Evolutionary conservation across 768 basidiomycete species (phyloP).

Genomic region (Tricholoma sp.): DNA sequence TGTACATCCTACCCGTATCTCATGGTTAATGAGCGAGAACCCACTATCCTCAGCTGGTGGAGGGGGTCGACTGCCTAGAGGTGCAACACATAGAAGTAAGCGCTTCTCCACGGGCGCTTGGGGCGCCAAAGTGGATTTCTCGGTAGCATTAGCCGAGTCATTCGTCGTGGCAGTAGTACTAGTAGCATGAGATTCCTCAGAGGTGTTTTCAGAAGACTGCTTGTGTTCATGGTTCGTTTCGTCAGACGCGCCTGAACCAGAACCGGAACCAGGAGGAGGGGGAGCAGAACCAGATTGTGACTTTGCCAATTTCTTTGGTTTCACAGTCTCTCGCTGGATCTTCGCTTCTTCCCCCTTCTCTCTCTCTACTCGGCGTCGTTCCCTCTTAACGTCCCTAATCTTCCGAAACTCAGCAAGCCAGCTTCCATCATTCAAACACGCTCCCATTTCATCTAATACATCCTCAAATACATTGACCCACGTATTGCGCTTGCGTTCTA

Average conservation of each 20-base stretch:
- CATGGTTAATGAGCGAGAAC: constrained; percentile 28
- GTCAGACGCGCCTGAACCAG: background rate
- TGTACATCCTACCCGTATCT: constrained; percentile 35
- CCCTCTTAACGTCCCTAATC: constrained; percentile 20
- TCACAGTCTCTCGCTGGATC: constrained; percentile 10
- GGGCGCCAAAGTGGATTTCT: constrained; percentile 18
- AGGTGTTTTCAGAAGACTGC: background rate
- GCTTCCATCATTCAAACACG: constrained; percentile 31
- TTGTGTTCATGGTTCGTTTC: background rate
- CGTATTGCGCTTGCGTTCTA: constrained; percentile 27
- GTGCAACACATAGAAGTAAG: constrained; percentile 47
- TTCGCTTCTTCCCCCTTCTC: constrained; percentile 13
- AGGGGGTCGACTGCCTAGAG: constrained; percentile 32
- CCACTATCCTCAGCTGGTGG: constrained; percentile 34
- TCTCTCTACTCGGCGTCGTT: constrained; percentile 11
- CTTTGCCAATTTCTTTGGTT: background rate
- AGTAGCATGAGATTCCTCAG: background rate
- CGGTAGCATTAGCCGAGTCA: constrained; percentile 1
- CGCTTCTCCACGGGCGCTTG: constrained; percentile 29
- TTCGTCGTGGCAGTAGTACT: background rate
- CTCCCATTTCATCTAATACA: constrained; percentile 42
- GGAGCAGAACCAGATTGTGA: background rate
- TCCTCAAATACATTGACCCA: constrained; percentile 45
- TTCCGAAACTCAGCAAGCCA: constrained; percentile 45
- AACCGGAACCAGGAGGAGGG: background rate